Conservation (phyloP, 306 rosid genomes). For the Acacia melanoxylon region DNA sequence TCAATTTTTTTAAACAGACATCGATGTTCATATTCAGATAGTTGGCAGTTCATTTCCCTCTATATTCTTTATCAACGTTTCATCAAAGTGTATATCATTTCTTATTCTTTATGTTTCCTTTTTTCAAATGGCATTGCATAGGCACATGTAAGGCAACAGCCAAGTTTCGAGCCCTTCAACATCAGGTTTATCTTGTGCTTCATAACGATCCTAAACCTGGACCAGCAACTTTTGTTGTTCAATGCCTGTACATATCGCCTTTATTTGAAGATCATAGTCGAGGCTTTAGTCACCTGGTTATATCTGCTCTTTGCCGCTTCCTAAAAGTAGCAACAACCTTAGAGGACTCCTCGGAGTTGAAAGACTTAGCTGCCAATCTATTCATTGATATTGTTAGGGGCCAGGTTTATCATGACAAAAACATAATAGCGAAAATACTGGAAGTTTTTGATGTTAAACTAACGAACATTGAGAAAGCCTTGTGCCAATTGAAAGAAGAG, state of each 20-base stretch:
- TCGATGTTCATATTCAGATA: not conserved
- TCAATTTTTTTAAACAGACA: not conserved
- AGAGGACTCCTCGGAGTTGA: constrained; percentile 51
- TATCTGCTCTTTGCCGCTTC: constrained; percentile 73
- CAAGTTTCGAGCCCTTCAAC: constrained; percentile 90
- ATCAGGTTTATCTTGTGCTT: constrained; percentile 72
- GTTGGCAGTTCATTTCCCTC: not conserved
- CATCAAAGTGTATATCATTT: not conserved
- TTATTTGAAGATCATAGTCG: constrained; percentile 59
- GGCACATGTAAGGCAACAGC: constrained; percentile 86
- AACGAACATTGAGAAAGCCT: constrained; percentile 56
- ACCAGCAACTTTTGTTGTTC: constrained; percentile 79
- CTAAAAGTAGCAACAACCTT: constrained; percentile 45
- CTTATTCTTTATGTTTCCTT: constrained; percentile 17
- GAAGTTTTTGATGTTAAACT: constrained; percentile 71
- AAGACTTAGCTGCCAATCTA: constrained; percentile 68
- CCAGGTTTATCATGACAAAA: constrained; percentile 68
- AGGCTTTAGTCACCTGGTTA: constrained; percentile 88
- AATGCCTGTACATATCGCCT: constrained; percentile 76
- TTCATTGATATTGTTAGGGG: constrained; percentile 68
- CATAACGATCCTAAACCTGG: constrained; percentile 83
- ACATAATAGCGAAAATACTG: constrained; percentile 67
- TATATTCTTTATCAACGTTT: not conserved
- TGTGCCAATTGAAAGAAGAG: constrained; percentile 50
- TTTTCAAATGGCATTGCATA: constrained; percentile 42